phyloP scores from a whole-genome alignment of 345 rosid genomes.

The Hypericum perforatum region DNA sequence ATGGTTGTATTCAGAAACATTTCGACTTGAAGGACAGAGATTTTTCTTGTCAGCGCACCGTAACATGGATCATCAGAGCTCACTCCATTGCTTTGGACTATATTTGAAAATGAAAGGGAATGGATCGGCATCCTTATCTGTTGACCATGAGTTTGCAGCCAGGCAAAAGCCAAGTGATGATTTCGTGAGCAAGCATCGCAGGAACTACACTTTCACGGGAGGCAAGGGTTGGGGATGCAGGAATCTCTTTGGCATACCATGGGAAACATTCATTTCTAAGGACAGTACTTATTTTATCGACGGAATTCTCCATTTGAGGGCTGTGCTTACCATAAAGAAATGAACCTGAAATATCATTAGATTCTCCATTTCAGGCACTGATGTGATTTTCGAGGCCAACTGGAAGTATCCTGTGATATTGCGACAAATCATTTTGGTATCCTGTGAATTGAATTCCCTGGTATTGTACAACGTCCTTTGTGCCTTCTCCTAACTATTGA shows the following conservation, averaged over 20 bases:
- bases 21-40: slow-evolving; percentile 65
- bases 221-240: slow-evolving; percentile 56
- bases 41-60: slow-evolving; percentile 60
- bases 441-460: too few relatives aligned
- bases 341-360: too few relatives aligned
- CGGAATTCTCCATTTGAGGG: slow-evolving; percentile 68
- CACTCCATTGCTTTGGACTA: slow-evolving; percentile 59
- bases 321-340: slow-evolving; percentile 59
- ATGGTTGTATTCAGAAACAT: slow-evolving; percentile 49
- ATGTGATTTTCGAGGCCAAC: too few relatives aligned
- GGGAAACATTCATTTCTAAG: slow-evolving; percentile 49
- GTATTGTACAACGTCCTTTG: too few relatives aligned
- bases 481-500: too few relatives aligned
- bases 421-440: too few relatives aligned
- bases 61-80: slow-evolving; percentile 51
- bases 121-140: slow-evolving; percentile 40
- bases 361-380: too few relatives aligned
- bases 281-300: slow-evolving; percentile 56
- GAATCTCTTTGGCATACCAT: slow-evolving; percentile 46
- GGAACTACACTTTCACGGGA: slow-evolving; percentile 44
- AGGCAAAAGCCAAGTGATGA: slow-evolving; percentile 56
- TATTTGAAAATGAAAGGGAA: slow-evolving; percentile 61
- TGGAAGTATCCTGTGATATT: too few relatives aligned
- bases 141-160: slow-evolving; percentile 66
- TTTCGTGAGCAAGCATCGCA: slow-evolving; percentile 39